Base-by-base conservation (phyloP, 805 yeast species). In the Saturnispora kantuleensis region DNA sequence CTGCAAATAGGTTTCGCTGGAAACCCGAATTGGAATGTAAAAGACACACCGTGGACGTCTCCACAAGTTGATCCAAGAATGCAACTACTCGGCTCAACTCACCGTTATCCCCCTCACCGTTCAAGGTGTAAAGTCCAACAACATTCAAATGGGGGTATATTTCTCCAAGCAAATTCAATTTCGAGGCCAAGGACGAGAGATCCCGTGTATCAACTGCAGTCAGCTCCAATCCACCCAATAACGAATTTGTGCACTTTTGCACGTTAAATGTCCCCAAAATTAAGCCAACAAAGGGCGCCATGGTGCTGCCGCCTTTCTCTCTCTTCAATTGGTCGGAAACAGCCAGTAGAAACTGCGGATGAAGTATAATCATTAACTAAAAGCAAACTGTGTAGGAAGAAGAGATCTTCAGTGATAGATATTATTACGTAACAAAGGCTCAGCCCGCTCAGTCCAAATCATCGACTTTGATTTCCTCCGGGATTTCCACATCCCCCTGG, bases 41-140 rank as follows among this genome's bases (percentile, higher is more conserved):
- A 21, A 21, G 26, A 21, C 8, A 21, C 8, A 21, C 6, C 26
- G 26, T 21, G 8, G 26, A 6, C 8, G 6, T 21, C 3, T 21
- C 8, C 26, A 21, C 26, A 21, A 21, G 8, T 21, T 21, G 26
- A 21, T 21, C 26, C 26, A 21, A 21, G 3, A 21, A 21, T 21
- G 8, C 26, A 21, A 21, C 26, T 21, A 21, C 26, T 21, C 26
- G 26, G 26, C 8, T 6, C 5, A 21, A 21, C 26, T 21, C 26
- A 21, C 26, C 8, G 26, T 21, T 21, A 21, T 21, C 26, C 26
- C 8, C 26, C 8, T 21, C 26, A 21, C 26, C 6, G 21, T 10
- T 31, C 28, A 39, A 31, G 3, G 52, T 31, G 44, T 55, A 59
- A 18, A 56, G 45, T 2, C 63, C 63, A n/a, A 59, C 48, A 9